These are phyloP conservation scores for Plectosphaerella plurivora DNA, from an alignment of 2,329 filamentous ascomycete species.

Conservation along the genomic window DNA sequence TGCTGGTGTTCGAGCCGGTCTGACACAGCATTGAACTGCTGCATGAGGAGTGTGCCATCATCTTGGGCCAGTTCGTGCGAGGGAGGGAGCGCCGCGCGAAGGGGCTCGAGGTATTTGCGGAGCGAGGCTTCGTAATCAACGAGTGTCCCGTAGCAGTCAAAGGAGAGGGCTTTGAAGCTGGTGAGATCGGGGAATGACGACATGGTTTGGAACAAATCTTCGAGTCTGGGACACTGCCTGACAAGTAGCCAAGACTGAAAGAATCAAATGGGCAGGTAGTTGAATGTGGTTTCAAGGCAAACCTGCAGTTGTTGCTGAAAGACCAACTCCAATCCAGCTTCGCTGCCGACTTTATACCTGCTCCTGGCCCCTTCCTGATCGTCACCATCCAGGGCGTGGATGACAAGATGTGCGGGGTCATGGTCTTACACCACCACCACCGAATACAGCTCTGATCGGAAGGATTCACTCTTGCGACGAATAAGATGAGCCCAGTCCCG, in stretches of 20 bases:
- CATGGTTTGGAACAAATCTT: not conserved
- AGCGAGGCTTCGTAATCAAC: slow-evolving; percentile 75
- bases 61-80: slow-evolving; percentile 24
- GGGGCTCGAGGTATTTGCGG: slow-evolving; percentile 42
- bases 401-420: no score
- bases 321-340: not conserved
- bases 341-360: no score
- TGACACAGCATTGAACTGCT: slow-evolving; percentile 37
- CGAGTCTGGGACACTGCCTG: not conserved
- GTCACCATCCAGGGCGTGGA: no score
- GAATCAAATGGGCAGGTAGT: not conserved
- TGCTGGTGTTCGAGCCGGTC: slow-evolving; percentile 46
- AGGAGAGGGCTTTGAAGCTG: slow-evolving; percentile 48
- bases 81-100: slow-evolving; percentile 36
- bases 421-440: no score
- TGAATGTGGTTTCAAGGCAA: not conserved
- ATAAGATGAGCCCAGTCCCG: no score
- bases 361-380: no score
- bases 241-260: not conserved
- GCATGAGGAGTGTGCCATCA: slow-evolving; percentile 30
- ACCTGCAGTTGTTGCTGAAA: not conserved
- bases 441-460: no score
- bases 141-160: slow-evolving; percentile 77
- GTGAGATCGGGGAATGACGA: slow-evolving; percentile 4
- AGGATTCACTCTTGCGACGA: no score